A percentile compares a stretch with the other conserved stretches of the same genome.
Evolutionary conservation across 768 basidiomycete species (phyloP).

Genomic region (Lactarius quietus): DNA sequence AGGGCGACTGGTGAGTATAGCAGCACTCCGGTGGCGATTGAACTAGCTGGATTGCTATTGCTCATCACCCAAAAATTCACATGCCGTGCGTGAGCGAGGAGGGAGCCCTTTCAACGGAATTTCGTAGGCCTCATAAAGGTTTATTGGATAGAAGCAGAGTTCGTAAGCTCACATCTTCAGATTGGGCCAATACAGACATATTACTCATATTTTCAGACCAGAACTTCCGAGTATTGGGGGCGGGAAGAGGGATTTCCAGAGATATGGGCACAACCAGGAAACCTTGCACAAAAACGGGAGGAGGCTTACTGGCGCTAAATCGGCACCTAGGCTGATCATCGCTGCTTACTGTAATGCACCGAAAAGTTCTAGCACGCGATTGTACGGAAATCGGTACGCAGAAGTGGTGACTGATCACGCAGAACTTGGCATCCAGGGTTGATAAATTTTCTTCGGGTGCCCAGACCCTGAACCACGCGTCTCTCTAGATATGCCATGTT

Average conservation of each 20-base stretch:
- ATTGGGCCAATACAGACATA: too few relatives aligned
- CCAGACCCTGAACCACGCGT: background rate
- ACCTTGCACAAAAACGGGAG: too few relatives aligned
- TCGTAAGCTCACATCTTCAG: background rate
- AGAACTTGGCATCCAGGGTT: background rate
- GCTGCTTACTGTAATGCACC: too few relatives aligned
- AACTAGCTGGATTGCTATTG: background rate
- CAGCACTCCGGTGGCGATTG: background rate
- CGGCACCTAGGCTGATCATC: too few relatives aligned
- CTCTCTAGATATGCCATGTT: background rate
- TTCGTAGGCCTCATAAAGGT: background rate
- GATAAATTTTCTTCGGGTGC: too few relatives aligned
- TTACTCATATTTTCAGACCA: background rate
- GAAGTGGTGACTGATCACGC: too few relatives aligned
- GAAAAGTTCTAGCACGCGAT: too few relatives aligned
- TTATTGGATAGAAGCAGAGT: background rate
- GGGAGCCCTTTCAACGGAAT: background rate
- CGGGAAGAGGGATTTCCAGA: background rate
- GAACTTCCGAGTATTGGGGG: background rate
- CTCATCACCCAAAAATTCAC: background rate
- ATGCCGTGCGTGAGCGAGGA: background rate
- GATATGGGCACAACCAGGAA: too few relatives aligned
- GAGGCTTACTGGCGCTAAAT: too few relatives aligned
- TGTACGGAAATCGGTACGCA: too few relatives aligned
- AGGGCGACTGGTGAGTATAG: background rate